Evolutionary conservation across 2,329 filamentous ascomycete species (phyloP), one percentile per base, ranked within the genome.

Genomic region (Didymella sp.): DNA sequence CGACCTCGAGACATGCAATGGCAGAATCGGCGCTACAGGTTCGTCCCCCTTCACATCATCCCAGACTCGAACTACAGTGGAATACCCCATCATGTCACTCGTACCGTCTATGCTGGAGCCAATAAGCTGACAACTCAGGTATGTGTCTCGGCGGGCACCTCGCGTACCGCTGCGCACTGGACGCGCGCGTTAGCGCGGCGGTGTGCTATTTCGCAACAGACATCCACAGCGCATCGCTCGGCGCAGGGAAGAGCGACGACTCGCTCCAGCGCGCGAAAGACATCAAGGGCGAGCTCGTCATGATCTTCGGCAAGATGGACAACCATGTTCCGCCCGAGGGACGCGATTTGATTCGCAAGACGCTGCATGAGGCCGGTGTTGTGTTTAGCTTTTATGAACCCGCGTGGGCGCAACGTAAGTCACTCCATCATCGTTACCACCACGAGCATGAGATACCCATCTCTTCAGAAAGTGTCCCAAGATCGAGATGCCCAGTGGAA

Each of bases 81-180:
- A n/a, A n/a, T n/a, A n/a, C n/a, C n/a, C n/a, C n/a, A 3, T 19
- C n/a, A 13, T 8, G 25, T 13, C 11, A 30, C 11, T 9, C 28
- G 11, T 30, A 8, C 11, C 28, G 11, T 30, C 6, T 30, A 30
- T 9, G 11, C 28, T 13, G 28, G 28, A 30, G 28, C 28, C 19
- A 4, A 13, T 6, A 8, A 4, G 17, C 17, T 38, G 3, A 38
- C 35, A 22, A 19, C 13, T 8, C 21, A 71, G 69, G 71, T 11
- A 97, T 97, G 93, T 97, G 93, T 76, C 86, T 97, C 1, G 94
- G 94, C 49, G 93, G 94, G 1, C 94, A 97, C 73, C 85, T 97
- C 17, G 91, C 90, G 76, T 89, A 86, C 73, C 82, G 87, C 38
- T 86, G 84, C 67, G 87, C 87, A 68, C 83, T 97, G 45, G 92